Base-by-base conservation (phyloP, 78 protist genomes). In the Bigelowiella natans region DNA sequence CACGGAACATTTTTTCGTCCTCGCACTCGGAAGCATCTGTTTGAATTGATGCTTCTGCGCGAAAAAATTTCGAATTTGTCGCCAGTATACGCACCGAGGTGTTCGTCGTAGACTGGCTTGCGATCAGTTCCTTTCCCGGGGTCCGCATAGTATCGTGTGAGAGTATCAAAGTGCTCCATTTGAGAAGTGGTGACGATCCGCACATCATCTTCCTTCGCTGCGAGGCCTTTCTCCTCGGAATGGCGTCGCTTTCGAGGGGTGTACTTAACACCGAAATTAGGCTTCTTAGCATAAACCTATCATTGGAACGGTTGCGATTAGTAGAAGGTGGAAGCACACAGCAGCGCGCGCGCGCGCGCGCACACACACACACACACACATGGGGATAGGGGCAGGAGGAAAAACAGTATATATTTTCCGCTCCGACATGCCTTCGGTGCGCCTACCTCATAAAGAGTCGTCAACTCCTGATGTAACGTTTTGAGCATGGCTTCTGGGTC, bases 191-290 rank as follows among this genome's bases (percentile, higher is more conserved):
- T 37, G 38, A 37, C 51, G 7, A 37, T 34, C 87, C 11, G 87
- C 38, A 37, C 87, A 63, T n/a, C 82, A 18, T 37, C 38, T 18
- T 85, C 38, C 30, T 85, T 85, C 30, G 87, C 38, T 11, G 87
- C 37, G 37, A 18, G 36, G 7, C 30, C 38, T 85, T 11, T 11
- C 82, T 63, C 36, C 36, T 29, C 28, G 38, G 87, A 85, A 37
- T 34, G 51, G 30, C 18, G 36, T 85, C 11, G 37, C 37, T 18
- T 85, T 85, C 37, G 18, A 11, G 7, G 0, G 7, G 38, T 82
- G 90, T 34, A 89, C 40, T 92, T 91, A 1, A 94, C 94, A 1
- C 95, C 95, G 39, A 94, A 88, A 2, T 40, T 90, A 30, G 95
- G 95, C 37, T 38, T 39, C 39, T 0, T 26, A 0, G 90, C 34